Evolutionary conservation across 2,329 filamentous ascomycete species (phyloP).

Genomic region (Microdochium nivale): DNA sequence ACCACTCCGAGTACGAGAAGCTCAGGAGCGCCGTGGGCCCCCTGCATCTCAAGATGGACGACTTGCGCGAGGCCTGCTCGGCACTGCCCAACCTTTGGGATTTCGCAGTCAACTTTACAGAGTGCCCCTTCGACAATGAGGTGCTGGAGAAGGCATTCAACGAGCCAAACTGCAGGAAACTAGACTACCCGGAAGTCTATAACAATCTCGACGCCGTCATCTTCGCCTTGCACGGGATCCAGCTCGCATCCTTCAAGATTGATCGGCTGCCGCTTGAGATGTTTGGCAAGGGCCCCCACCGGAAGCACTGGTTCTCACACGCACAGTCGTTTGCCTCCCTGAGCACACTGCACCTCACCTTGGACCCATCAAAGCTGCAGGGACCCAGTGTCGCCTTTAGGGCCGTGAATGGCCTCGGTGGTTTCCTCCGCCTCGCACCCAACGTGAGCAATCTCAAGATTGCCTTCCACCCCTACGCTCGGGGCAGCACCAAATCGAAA

Average conservation of each 20-base stretch:
- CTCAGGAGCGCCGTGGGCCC: slow-evolving; percentile 22
- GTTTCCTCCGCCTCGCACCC: slow-evolving; percentile 28
- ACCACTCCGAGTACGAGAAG: slow-evolving; percentile 26
- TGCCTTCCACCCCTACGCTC: slow-evolving; percentile 30
- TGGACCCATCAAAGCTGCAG: slow-evolving; percentile 28
- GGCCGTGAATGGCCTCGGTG: slow-evolving; percentile 33
- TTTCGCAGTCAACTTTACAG: slow-evolving; percentile 31
- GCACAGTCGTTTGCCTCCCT: slow-evolving; percentile 29
- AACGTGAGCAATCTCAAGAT: slow-evolving; percentile 28
- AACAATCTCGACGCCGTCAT: slow-evolving; percentile 30
- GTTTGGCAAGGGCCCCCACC: slow-evolving; percentile 26
- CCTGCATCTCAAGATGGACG: slow-evolving; percentile 24
- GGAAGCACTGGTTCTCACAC: slow-evolving; percentile 31
- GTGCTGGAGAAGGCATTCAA: slow-evolving; percentile 27
- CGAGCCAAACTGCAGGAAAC: slow-evolving; percentile 28
- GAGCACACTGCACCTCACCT: slow-evolving; percentile 26
- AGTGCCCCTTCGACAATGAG: slow-evolving; percentile 28
- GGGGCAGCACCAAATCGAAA: slow-evolving; percentile 29
- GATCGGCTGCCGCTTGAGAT: slow-evolving; percentile 35
- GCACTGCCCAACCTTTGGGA: slow-evolving; percentile 28
- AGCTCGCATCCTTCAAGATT: slow-evolving; percentile 27
- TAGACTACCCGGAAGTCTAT: slow-evolving; percentile 26
- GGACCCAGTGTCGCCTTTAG: slow-evolving; percentile 27
- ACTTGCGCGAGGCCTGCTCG: slow-evolving; percentile 28
- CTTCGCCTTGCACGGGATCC: slow-evolving; percentile 25